A percentile compares a stretch with the other conserved stretches of the same genome.
Conservation (phyloP, 2,329 filamentous ascomycete species). For the Anisogramma anomala region DNA sequence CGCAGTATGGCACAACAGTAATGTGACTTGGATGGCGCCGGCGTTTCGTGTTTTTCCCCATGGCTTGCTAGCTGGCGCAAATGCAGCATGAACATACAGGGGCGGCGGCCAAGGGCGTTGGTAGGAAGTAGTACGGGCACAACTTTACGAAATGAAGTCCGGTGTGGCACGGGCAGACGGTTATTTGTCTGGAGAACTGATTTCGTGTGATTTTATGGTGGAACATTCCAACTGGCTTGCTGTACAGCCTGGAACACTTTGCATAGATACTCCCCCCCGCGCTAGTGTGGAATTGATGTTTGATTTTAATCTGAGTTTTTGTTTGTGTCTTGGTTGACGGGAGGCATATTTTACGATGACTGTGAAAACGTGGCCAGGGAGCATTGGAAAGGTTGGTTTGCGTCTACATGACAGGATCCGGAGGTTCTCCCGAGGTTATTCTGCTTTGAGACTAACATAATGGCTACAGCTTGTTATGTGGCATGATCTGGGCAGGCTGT, state of each 20-base stretch:
- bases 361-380: no score
- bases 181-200: not conserved
- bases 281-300: constrained; percentile 5
- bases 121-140: no score
- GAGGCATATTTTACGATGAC: no score
- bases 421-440: no score
- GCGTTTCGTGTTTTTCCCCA: not conserved
- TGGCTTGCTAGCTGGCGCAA: not conserved
- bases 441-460: no score
- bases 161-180: no score
- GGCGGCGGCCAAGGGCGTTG: no score
- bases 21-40: not conserved
- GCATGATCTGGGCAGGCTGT: no score
- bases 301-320: constrained; percentile 7
- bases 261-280: constrained; percentile 12
- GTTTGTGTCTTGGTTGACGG: not conserved
- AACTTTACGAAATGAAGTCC: no score
- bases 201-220: not conserved
- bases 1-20: not conserved
- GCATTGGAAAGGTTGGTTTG: no score
- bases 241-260: not conserved
- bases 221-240: not conserved
- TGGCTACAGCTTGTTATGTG: no score
- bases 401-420: no score
- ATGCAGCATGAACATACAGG: not conserved